These are phyloP conservation scores for Solanum rostratum DNA, from an alignment of 257 asterid species.

Conservation along the genomic window DNA sequence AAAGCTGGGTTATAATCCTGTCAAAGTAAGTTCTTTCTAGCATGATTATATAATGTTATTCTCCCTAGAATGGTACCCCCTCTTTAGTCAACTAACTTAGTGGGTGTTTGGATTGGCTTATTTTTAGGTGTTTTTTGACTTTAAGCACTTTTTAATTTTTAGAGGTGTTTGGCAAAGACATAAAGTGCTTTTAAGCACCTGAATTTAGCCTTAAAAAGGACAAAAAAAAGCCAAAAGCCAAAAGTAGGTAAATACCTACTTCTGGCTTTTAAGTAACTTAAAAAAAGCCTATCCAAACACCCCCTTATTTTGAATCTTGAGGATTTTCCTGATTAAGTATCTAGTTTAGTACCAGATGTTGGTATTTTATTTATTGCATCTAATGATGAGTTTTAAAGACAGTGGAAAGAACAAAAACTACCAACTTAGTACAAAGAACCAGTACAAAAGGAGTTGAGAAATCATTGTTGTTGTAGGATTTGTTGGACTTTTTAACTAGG, in stretches of 20 bases:
- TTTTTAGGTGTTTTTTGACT: too few species aligned
- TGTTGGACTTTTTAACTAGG: not conserved
- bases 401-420: not conserved
- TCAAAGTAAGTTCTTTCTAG: conserved; percentile 44
- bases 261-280: too few species aligned
- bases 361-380: not conserved
- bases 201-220: too few species aligned
- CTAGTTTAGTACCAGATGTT: not conserved
- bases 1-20: conserved; percentile 76
- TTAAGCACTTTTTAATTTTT: too few species aligned
- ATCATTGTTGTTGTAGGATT: not conserved
- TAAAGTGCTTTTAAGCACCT: too few species aligned
- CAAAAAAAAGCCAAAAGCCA: too few species aligned
- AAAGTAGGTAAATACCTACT: too few species aligned
- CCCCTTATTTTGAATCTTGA: not conserved
- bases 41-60: not conserved
- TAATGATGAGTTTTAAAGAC: not conserved
- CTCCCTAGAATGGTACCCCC: not conserved
- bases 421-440: not conserved
- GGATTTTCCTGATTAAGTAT: not conserved
- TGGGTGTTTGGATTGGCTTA: too few species aligned
- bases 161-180: too few species aligned
- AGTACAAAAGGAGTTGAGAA: not conserved
- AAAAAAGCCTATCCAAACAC: too few species aligned
- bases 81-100: not conserved